Conservation (phyloP, 495 filamentous ascomycete species). For the Tuber melanosporum region DNA sequence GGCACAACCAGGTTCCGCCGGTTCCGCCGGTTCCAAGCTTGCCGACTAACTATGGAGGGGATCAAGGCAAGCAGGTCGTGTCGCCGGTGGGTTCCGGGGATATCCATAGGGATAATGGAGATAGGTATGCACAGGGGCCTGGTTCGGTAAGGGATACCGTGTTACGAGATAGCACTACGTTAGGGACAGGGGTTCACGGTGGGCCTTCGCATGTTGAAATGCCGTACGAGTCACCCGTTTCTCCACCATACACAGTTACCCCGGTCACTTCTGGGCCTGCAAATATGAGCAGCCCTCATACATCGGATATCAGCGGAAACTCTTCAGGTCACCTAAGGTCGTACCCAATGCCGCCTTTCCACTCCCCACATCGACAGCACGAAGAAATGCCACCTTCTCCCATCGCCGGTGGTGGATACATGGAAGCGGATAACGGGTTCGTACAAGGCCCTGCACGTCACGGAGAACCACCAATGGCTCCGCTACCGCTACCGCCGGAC, state of each 20-base stretch:
- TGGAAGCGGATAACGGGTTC: conserved; percentile 40
- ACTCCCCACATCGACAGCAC: conserved; percentile 16
- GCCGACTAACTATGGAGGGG: conserved; percentile 24
- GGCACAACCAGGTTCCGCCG: conserved; percentile 35
- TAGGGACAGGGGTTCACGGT: conserved; percentile 11
- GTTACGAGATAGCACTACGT: conserved; percentile 36
- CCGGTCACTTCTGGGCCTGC: neutral
- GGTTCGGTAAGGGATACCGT: conserved; percentile 20
- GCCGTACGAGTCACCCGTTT: conserved; percentile 11
- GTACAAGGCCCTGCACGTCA: conserved; percentile 27
- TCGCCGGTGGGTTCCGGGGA: conserved; percentile 9
- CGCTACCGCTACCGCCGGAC: conserved; percentile 36
- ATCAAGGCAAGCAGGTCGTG: neutral
- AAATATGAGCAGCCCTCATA: neutral
- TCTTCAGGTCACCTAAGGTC: conserved; percentile 23
- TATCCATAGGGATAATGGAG: conserved; percentile 29
- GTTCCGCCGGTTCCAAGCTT: conserved; percentile 36
- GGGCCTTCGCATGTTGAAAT: conserved; percentile 21
- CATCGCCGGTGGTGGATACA: conserved; percentile 34
- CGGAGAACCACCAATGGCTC: conserved; percentile 31
- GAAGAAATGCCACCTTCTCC: conserved; percentile 38
- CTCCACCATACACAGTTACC: neutral
- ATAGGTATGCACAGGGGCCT: conserved; percentile 22
- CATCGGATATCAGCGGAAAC: conserved; percentile 28
- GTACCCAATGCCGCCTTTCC: conserved; percentile 15